phyloP scores from a whole-genome alignment of 768 basidiomycete species.

The Suillus subaureus region DNA sequence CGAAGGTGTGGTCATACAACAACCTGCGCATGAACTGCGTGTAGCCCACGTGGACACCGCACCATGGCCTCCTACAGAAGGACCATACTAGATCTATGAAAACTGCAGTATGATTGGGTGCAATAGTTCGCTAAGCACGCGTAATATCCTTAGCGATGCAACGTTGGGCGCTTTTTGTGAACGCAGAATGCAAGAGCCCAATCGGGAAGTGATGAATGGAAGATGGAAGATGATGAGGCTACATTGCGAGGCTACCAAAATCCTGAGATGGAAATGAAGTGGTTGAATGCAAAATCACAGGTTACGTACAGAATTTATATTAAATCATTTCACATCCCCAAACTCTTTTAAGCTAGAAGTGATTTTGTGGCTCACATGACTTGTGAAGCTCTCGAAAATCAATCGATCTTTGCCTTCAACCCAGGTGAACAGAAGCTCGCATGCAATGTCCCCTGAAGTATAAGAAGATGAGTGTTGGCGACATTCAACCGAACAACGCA shows the following conservation, averaged over 20 bases:
- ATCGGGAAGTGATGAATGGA: background rate
- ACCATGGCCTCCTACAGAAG: background rate
- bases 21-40: background rate
- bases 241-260: background rate
- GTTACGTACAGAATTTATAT: background rate
- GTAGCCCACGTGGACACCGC: background rate
- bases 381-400: slow-evolving; percentile 68
- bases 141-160: background rate
- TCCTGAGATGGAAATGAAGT: background rate
- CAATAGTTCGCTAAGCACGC: background rate
- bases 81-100: background rate
- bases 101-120: background rate
- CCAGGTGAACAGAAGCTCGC: slow-evolving; percentile 47
- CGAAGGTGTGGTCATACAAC: background rate
- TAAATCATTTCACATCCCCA: background rate
- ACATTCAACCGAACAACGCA: slow-evolving; percentile 30
- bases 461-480: slow-evolving; percentile 15
- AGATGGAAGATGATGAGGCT: background rate
- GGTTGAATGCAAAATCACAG: background rate
- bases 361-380: slow-evolving; percentile 62
- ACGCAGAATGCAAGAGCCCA: background rate
- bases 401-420: slow-evolving; percentile 55
- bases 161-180: background rate
- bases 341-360: background rate
- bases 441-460: slow-evolving; percentile 7